Percentiles rank a stretch among this genome's conserved stretches.
phyloP scores from a whole-genome alignment of 2,329 filamentous ascomycete species.

The Pseudopyrenochaeta lycopersici region DNA sequence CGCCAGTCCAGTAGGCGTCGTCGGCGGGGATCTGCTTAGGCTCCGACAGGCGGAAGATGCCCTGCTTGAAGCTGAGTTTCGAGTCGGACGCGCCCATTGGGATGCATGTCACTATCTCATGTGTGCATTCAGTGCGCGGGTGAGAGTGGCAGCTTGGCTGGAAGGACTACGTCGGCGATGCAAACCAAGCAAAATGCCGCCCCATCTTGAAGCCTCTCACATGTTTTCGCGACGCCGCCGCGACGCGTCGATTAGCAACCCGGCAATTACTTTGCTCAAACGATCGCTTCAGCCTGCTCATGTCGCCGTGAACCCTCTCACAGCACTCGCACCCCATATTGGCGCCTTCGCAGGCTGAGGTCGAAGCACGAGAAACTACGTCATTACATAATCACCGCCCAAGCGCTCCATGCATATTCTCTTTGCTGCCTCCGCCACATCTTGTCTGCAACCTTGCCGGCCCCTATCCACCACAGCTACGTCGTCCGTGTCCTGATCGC shows the following conservation, averaged over 20 bases:
- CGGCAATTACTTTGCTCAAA: not conserved
- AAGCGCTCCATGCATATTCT: not conserved
- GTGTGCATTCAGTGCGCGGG: conserved; percentile 24
- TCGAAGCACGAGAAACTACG: not conserved
- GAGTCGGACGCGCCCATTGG: conserved; percentile 97
- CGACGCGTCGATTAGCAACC: conserved; percentile 4
- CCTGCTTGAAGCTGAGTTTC: conserved; percentile 98
- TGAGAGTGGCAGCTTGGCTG: conserved; percentile 13
- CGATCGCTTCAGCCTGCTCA: not conserved
- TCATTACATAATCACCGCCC: conserved; percentile 20
- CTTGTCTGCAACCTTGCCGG: conserved; percentile 1
- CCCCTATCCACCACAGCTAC: conserved; percentile 1
- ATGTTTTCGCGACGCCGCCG: conserved; percentile 24
- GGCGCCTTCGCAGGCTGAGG: no score
- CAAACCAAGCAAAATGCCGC: conserved; percentile 28
- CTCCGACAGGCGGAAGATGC: conserved; percentile 96
- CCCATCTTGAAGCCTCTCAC: conserved; percentile 19
- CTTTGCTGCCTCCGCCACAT: conserved; percentile 2
- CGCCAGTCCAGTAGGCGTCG: conserved; percentile 92
- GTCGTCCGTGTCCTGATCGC: not conserved
- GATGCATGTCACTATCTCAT: conserved; percentile 43
- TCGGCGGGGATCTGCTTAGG: conserved; percentile 86
- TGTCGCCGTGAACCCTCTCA: no score
- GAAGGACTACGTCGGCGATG: conserved; percentile 29
- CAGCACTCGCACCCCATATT: no score